These are phyloP conservation scores for Pleomassaria siparia DNA, from an alignment of 2,329 filamentous ascomycete genomes.

Conservation along the genomic window DNA sequence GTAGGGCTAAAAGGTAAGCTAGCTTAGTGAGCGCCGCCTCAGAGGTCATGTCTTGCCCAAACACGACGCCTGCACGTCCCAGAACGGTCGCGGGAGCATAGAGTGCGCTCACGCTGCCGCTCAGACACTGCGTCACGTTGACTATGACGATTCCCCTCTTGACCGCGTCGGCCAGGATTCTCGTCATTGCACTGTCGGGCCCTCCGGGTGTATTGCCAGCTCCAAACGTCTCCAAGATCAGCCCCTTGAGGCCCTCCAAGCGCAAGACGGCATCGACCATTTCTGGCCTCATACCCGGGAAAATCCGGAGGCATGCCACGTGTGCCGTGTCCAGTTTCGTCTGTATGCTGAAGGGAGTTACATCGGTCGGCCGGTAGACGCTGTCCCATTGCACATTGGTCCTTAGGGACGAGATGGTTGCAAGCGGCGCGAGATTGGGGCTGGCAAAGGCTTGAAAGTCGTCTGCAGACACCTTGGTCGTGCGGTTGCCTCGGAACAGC, in stretches of 20 bases:
- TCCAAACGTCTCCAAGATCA: slow-evolving; percentile 89
- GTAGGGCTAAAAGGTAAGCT: slow-evolving; percentile 76
- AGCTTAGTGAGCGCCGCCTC: slow-evolving; percentile 91
- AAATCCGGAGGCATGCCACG: slow-evolving; percentile 85
- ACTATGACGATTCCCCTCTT: slow-evolving; percentile 81
- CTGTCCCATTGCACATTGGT: slow-evolving; percentile 80
- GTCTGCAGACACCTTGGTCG: slow-evolving; percentile 84
- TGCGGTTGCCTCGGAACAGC: slow-evolving; percentile 83
- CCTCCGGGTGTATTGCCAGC: slow-evolving; percentile 89
- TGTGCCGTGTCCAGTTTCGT: slow-evolving; percentile 81
- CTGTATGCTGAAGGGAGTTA: slow-evolving; percentile 73
- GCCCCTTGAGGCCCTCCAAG: slow-evolving; percentile 73
- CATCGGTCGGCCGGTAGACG: slow-evolving; percentile 71
- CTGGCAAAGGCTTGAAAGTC: slow-evolving; percentile 85
- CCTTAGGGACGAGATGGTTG: slow-evolving; percentile 76
- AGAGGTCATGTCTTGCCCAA: slow-evolving; percentile 84
- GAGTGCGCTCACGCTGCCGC: slow-evolving; percentile 44
- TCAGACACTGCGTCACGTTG: slow-evolving; percentile 85
- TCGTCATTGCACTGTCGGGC: slow-evolving; percentile 74
- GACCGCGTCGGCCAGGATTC: slow-evolving; percentile 75
- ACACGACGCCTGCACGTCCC: slow-evolving; percentile 81
- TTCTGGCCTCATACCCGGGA: slow-evolving; percentile 89
- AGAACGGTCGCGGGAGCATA: slow-evolving; percentile 61
- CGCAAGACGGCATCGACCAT: slow-evolving; percentile 86
- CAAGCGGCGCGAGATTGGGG: slow-evolving; percentile 82